Conservation (phyloP, 768 basidiomycete genomes). For the Pulveroboletus sp. region DNA sequence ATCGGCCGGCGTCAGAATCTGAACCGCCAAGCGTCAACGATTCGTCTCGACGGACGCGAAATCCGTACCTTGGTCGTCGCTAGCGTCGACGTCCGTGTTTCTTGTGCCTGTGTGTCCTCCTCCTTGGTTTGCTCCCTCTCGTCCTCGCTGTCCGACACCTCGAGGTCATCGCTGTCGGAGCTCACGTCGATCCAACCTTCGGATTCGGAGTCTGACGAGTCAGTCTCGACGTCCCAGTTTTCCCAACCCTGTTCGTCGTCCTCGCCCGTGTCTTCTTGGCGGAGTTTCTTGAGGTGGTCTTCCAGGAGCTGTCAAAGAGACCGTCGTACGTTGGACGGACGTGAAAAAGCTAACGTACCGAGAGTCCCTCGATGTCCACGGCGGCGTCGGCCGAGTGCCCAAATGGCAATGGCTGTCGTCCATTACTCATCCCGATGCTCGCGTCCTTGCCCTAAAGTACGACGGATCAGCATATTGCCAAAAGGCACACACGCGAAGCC, state of each 20-base stretch:
- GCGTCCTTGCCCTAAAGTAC: conserved; percentile 79
- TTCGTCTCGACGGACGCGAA: not conserved
- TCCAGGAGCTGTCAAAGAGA: conserved; percentile 66
- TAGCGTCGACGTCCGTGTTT: conserved; percentile 54
- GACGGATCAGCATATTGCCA: no score
- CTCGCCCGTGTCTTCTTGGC: conserved; percentile 56
- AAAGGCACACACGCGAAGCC: no score
- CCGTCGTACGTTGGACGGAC: not conserved
- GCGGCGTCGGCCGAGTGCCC: conserved; percentile 75
- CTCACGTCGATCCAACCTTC: conserved; percentile 79
- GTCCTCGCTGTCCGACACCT: conserved; percentile 87
- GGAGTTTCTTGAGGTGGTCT: conserved; percentile 72
- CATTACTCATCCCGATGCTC: conserved; percentile 65
- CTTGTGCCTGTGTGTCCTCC: conserved; percentile 20
- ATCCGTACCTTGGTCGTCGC: conserved; percentile 71
- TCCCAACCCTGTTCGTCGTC: conserved; percentile 76
- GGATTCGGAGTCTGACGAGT: conserved; percentile 54
- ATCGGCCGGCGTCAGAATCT: conserved; percentile 98
- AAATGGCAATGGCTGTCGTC: conserved; percentile 68
- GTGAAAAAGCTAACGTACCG: conserved; percentile 43
- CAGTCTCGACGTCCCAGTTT: conserved; percentile 84
- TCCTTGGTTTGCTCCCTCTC: conserved; percentile 36
- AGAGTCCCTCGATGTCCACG: conserved; percentile 85
- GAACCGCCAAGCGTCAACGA: not conserved
- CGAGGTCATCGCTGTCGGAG: conserved; percentile 62